These are phyloP conservation scores for Scheffersomyces titani DNA, from an alignment of 1,139 yeast genomes.

Conservation along the genomic window DNA sequence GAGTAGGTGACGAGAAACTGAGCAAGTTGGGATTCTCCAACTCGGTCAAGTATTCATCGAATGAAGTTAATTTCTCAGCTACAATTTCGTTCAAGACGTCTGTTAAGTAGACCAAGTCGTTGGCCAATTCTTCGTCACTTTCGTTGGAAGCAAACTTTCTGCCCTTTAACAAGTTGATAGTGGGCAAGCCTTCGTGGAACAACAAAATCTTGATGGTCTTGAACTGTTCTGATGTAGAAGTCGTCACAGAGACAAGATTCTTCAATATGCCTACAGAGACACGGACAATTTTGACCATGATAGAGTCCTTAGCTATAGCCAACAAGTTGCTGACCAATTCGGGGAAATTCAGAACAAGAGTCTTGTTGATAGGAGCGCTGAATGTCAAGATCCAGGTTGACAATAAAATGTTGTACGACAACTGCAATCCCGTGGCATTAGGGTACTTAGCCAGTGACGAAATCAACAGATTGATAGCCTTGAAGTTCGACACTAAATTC, in stretches of 20 bases:
- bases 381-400: constrained; percentile 86
- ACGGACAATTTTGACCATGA: constrained; percentile 89
- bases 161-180: constrained; percentile 68
- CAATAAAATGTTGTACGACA: constrained; percentile 77
- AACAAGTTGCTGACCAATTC: constrained; percentile 57
- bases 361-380: constrained; percentile 54
- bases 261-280: constrained; percentile 73
- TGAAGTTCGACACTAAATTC: constrained; percentile 52
- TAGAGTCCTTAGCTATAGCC: constrained; percentile 64
- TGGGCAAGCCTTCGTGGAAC: constrained; percentile 73
- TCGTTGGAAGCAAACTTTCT: constrained; percentile 78
- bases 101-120: constrained; percentile 63
- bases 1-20: constrained; percentile 89
- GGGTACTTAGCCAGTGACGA: constrained; percentile 37
- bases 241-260: constrained; percentile 49
- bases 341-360: constrained; percentile 59
- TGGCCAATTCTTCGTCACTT: constrained; percentile 81
- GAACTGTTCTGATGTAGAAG: constrained; percentile 33
- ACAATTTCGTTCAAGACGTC: constrained; percentile 70
- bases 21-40: constrained; percentile 74
- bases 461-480: constrained; percentile 47
- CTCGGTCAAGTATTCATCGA: constrained; percentile 90
- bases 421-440: constrained; percentile 69
- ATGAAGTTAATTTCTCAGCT: constrained; percentile 73
- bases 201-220: constrained; percentile 69